Evolutionary conservation across 306 rosid species (phyloP).

Genomic region (Begonia fuchsioides): DNA sequence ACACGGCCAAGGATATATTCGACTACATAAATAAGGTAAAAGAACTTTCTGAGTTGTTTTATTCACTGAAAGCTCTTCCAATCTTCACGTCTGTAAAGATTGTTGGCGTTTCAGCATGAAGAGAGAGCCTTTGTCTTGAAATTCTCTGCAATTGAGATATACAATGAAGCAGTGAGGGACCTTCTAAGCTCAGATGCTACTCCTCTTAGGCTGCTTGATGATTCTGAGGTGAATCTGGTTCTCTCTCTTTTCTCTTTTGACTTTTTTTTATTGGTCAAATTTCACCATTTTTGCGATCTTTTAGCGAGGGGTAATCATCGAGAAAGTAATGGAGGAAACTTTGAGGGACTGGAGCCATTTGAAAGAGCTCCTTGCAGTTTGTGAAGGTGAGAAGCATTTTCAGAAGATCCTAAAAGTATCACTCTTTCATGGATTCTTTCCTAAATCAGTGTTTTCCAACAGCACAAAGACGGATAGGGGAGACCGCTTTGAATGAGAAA

Average conservation of each 20-base stretch:
- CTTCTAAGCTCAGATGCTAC: constrained; percentile 65
- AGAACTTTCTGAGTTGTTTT: constrained; percentile 2
- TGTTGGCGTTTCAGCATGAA: constrained; percentile 32
- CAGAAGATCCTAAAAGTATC: constrained; percentile 4
- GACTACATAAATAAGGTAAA: constrained; percentile 58
- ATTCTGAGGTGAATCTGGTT: too few species aligned
- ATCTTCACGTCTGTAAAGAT: not conserved
- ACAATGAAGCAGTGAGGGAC: constrained; percentile 86
- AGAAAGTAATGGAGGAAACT: constrained; percentile 70
- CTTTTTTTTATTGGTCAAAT: not conserved
- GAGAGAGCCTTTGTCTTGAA: constrained; percentile 74
- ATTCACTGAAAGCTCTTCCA: not conserved
- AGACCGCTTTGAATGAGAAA: constrained; percentile 64
- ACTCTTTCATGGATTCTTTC: constrained; percentile 2
- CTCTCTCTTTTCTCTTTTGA: not conserved
- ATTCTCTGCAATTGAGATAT: constrained; percentile 82
- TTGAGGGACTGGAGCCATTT: constrained; percentile 73
- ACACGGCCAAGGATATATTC: not conserved
- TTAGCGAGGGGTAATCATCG: constrained; percentile 68
- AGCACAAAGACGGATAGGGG: constrained; percentile 93
- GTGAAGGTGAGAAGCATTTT: constrained; percentile 56
- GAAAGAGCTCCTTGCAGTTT: constrained; percentile 56
- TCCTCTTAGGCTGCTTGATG: constrained; percentile 8
- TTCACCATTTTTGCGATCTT: constrained; percentile 8
- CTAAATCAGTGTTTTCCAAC: constrained; percentile 14